Conservation (phyloP, 2,329 filamentous ascomycete species). For the Aspergillus felis region DNA sequence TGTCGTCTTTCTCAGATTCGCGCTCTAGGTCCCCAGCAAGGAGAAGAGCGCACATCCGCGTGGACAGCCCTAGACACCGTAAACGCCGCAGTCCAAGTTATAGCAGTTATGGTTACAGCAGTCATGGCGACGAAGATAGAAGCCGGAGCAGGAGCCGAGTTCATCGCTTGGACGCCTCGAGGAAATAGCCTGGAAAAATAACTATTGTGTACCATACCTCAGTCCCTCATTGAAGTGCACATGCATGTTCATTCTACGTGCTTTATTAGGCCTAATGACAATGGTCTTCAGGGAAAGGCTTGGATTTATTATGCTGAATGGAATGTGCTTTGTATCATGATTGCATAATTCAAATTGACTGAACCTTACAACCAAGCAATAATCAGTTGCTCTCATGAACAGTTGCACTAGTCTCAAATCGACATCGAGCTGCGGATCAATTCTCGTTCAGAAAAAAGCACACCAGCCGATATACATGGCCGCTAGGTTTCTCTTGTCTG, state of each 20-base stretch:
- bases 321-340: neutral
- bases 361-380: neutral
- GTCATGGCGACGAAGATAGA: conserved; percentile 48
- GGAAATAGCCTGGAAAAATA: conserved; percentile 9
- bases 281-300: neutral
- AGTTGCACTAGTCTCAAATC: neutral
- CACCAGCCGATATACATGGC: conserved; percentile 98
- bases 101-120: conserved; percentile 59
- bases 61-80: conserved; percentile 35
- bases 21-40: conserved; percentile 42
- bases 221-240: neutral
- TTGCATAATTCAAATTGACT: neutral
- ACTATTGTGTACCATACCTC: neutral
- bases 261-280: neutral
- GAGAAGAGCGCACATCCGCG: conserved; percentile 29
- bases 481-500: conserved; percentile 72
- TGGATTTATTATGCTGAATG: neutral
- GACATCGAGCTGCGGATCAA: neutral
- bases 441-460: conserved; percentile 54
- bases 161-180: conserved; percentile 24
- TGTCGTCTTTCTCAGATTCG: conserved; percentile 36
- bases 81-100: conserved; percentile 60
- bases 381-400: neutral
- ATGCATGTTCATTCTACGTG: neutral
- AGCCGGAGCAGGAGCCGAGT: conserved; percentile 48